Evolutionary conservation across 371 early-diverging fungal species (phyloP).

Genomic region (Mortierella sp.): DNA sequence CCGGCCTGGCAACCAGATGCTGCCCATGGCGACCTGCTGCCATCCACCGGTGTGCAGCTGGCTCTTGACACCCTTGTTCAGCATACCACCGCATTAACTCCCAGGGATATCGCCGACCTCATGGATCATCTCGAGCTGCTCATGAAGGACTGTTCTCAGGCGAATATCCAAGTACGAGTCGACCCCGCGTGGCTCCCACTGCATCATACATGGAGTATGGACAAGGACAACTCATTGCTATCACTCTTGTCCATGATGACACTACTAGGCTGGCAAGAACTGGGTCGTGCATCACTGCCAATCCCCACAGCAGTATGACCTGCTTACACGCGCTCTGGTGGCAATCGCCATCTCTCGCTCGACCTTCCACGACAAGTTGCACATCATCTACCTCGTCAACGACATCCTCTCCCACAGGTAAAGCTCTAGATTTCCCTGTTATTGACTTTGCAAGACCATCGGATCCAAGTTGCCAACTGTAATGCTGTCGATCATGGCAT

Average conservation of each 20-base stretch:
- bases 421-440: no score
- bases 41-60: slow-evolving; percentile 13
- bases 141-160: slow-evolving; percentile 70
- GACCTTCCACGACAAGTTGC: slow-evolving; percentile 65
- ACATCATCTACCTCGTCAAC: slow-evolving; percentile 68
- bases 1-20: no score
- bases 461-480: no score
- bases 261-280: slow-evolving; percentile 64
- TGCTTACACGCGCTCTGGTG: slow-evolving; percentile 57
- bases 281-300: slow-evolving; percentile 69
- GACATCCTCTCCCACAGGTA: slow-evolving; percentile 72
- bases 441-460: no score
- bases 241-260: neutral
- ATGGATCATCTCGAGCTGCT: slow-evolving; percentile 56
- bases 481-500: neutral
- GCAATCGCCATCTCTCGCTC: slow-evolving; percentile 58
- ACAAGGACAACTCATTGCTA: neutral
- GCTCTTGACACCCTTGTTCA: slow-evolving; percentile 30
- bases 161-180: slow-evolving; percentile 67
- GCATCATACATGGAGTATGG: neutral
- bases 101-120: slow-evolving; percentile 16
- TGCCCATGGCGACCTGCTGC: no score
- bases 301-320: slow-evolving; percentile 54
- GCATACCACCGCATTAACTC: slow-evolving; percentile 23
- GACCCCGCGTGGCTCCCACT: neutral